Evolutionary conservation across 2,329 filamentous ascomycete species (phyloP).

Genomic region (Aspergillus versicolor): DNA sequence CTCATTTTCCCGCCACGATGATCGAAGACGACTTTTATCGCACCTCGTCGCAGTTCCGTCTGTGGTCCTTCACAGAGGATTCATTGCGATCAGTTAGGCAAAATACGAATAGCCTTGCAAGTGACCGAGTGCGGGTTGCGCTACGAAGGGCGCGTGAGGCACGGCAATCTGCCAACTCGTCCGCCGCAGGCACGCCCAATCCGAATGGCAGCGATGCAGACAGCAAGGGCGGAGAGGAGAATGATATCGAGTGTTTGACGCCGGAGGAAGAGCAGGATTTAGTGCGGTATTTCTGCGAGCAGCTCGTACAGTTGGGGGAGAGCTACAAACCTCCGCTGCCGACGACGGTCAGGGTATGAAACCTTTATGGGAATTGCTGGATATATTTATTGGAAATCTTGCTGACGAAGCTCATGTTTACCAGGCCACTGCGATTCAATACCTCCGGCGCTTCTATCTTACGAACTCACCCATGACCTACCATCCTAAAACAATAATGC

Average conservation of each 20-base stretch:
- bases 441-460: constrained; percentile 91
- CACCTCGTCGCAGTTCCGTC: constrained; percentile 81
- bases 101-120: constrained; percentile 76
- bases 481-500: constrained; percentile 82
- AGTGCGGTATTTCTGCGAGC: constrained; percentile 73
- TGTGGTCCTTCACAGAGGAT: constrained; percentile 85
- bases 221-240: constrained; percentile 34
- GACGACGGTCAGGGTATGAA: constrained; percentile 58
- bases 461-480: constrained; percentile 97
- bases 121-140: constrained; percentile 63
- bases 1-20: constrained; percentile 48
- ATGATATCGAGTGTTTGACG: constrained; percentile 73
- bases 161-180: constrained; percentile 31
- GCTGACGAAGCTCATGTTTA: not conserved
- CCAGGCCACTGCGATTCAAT: constrained; percentile 78
- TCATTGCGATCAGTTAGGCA: constrained; percentile 70
- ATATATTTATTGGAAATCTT: not conserved
- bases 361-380: not conserved
- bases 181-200: constrained; percentile 32
- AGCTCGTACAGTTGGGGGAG: constrained; percentile 58
- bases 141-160: constrained; percentile 49
- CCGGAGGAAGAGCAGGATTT: constrained; percentile 79
- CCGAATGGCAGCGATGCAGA: constrained; percentile 30
- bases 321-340: constrained; percentile 58
- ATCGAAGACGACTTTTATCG: constrained; percentile 91